Conservation (phyloP, 2,329 filamentous ascomycete species). For the Microsporum canis region DNA sequence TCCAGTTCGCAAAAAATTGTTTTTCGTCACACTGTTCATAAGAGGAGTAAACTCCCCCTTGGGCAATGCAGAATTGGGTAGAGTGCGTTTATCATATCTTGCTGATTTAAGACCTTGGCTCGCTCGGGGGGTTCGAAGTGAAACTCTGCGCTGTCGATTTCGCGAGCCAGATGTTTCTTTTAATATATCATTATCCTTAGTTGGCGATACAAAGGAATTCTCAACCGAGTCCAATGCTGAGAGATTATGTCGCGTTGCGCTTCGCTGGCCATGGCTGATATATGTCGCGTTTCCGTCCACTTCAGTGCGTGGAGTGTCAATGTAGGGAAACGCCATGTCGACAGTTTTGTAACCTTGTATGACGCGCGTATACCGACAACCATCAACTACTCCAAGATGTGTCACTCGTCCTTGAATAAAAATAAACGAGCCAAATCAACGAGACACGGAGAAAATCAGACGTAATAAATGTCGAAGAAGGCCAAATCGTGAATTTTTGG, state of each 20-base stretch:
- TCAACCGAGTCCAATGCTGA: constrained; percentile 67
- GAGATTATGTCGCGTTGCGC: constrained; percentile 30
- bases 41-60: constrained; percentile 85
- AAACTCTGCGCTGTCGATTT: constrained; percentile 42
- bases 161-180: constrained; percentile 59
- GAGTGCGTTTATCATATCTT: constrained; percentile 55
- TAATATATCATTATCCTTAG: constrained; percentile 64
- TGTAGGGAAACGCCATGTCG: constrained; percentile 53
- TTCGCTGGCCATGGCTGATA: constrained; percentile 55
- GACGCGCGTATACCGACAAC: neutral
- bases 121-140: constrained; percentile 61
- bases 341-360: constrained; percentile 16
- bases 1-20: constrained; percentile 48
- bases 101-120: constrained; percentile 43
- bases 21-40: constrained; percentile 65
- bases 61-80: constrained; percentile 46
- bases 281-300: constrained; percentile 76
- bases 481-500: neutral
- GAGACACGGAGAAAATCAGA: neutral
- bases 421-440: neutral
- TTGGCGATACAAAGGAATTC: constrained; percentile 72
- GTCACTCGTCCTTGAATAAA: neutral
- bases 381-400: neutral
- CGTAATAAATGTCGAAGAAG: too few relatives aligned
- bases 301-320: constrained; percentile 74